phyloP scores from a whole-genome alignment of 2,329 filamentous ascomycete species.

The Aspergillus thermomutatus region DNA sequence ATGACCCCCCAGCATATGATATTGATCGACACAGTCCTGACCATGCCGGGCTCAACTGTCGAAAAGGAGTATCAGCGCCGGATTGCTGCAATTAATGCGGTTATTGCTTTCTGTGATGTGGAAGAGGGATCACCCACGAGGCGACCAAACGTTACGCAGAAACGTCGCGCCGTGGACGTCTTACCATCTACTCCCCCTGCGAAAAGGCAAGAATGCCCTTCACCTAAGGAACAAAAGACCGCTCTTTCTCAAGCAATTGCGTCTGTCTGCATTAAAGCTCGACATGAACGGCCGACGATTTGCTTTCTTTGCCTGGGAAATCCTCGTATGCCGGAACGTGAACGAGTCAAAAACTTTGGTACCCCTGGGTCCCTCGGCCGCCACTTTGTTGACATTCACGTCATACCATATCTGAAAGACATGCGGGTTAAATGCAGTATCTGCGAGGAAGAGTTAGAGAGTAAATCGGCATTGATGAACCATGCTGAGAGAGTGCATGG shows the following conservation, averaged over 20 bases:
- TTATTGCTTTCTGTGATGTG: slow-evolving; percentile 23
- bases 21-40: slow-evolving; percentile 23
- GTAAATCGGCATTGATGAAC: slow-evolving; percentile 15
- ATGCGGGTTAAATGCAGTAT: slow-evolving; percentile 17
- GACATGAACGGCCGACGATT: slow-evolving; percentile 15
- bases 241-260: slow-evolving; percentile 12
- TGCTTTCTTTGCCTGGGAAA: slow-evolving; percentile 21
- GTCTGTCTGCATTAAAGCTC: slow-evolving; percentile 15
- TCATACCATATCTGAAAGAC: slow-evolving; percentile 16
- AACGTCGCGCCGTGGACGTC: slow-evolving; percentile 9
- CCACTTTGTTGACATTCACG: slow-evolving; percentile 19
- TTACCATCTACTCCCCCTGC: slow-evolving; percentile 7
- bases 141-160: slow-evolving; percentile 7
- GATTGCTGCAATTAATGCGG: slow-evolving; percentile 24
- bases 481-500: slow-evolving; percentile 18
- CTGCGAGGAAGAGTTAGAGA: slow-evolving; percentile 13
- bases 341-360: slow-evolving; percentile 11
- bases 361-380: slow-evolving; percentile 20
- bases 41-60: slow-evolving; percentile 19
- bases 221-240: slow-evolving; percentile 4
- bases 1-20: slow-evolving; percentile 23
- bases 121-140: slow-evolving; percentile 23
- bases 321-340: slow-evolving; percentile 8
- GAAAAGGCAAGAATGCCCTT: slow-evolving; percentile 11
- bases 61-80: slow-evolving; percentile 22